phyloP scores from a whole-genome alignment of 495 filamentous ascomycete genomes.

The Xanthoparmelia taractica region DNA sequence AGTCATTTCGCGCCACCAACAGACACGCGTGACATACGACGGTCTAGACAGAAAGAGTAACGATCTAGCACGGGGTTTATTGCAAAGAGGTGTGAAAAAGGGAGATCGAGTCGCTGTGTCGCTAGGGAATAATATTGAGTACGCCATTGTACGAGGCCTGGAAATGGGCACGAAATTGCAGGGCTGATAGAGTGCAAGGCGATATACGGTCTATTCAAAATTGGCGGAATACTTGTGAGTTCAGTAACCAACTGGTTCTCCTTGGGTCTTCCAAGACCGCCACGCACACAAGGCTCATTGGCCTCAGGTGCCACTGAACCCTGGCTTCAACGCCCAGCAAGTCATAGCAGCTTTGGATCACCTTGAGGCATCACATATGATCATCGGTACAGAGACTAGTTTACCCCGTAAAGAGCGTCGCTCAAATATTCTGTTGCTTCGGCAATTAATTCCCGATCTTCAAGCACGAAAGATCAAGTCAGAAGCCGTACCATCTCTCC shows the following conservation, averaged over 20 bases:
- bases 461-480: slow-evolving; percentile 48
- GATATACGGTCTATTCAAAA: slow-evolving; percentile 86
- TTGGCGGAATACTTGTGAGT: slow-evolving; percentile 75
- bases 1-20: slow-evolving; percentile 60
- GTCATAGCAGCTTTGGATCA: slow-evolving; percentile 71
- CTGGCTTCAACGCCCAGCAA: slow-evolving; percentile 75
- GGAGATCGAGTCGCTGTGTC: slow-evolving; percentile 82
- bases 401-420: slow-evolving; percentile 71
- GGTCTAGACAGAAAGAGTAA: slow-evolving; percentile 69
- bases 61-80: slow-evolving; percentile 63
- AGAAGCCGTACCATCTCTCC: slow-evolving; percentile 58
- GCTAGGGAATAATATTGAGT: slow-evolving; percentile 79
- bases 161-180: slow-evolving; percentile 1
- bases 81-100: slow-evolving; percentile 67
- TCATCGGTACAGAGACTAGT: slow-evolving; percentile 82
- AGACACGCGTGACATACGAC: slow-evolving; percentile 59
- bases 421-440: slow-evolving; percentile 64
- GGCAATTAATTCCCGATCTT: slow-evolving; percentile 56
- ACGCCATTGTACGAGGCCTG: slow-evolving; percentile 50
- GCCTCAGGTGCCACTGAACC: slow-evolving; percentile 74
- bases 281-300: background rate
- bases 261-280: background rate
- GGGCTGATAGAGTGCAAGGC: slow-evolving; percentile 32
- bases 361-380: slow-evolving; percentile 63
- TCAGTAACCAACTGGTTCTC: background rate